These are phyloP conservation scores for Naematelia aurantialba DNA, from an alignment of 768 basidiomycete species.

Conservation along the genomic window DNA sequence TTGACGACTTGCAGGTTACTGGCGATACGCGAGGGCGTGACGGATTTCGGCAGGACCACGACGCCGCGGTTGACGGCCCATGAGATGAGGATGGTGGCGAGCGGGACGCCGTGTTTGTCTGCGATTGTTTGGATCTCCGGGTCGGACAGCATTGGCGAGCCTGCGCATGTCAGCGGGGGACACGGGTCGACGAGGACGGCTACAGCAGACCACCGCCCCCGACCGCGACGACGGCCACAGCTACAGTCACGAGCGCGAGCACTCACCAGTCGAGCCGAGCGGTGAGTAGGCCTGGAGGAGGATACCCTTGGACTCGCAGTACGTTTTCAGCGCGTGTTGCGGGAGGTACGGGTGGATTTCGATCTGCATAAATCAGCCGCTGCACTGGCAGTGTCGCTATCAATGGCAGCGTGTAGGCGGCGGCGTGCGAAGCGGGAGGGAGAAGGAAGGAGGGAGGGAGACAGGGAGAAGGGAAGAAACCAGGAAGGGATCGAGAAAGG, in stretches of 20 bases:
- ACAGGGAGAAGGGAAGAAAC: too few species aligned
- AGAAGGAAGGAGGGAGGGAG: not conserved
- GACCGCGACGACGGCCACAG: not conserved
- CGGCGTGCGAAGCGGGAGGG: conserved; percentile 1
- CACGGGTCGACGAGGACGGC: too few species aligned
- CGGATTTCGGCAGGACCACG: conserved; percentile 46
- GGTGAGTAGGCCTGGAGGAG: conserved; percentile 65
- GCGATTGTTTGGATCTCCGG: conserved; percentile 35
- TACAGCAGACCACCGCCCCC: too few species aligned
- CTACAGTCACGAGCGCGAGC: not conserved
- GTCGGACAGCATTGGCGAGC: conserved; percentile 42
- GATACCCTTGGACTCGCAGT: conserved; percentile 61
- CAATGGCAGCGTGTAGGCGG: not conserved
- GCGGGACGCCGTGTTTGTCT: conserved; percentile 37
- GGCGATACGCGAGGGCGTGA: conserved; percentile 42
- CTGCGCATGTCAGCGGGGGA: conserved; percentile 13
- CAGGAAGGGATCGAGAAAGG: too few species aligned
- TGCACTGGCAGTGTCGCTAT: not conserved
- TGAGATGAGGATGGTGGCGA: conserved; percentile 45
- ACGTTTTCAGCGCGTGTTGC: conserved; percentile 59
- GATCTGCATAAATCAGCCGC: conserved; percentile 49
- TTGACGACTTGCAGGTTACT: conserved; percentile 41
- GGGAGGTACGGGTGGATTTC: conserved; percentile 69
- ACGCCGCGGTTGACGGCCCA: conserved; percentile 39
- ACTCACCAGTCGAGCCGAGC: conserved; percentile 50